Percentiles rank a stretch among this genome's conserved stretches.
These are phyloP conservation scores for Xylaria scruposa DNA, from an alignment of 495 filamentous ascomycete genomes.

Conservation along the genomic window DNA sequence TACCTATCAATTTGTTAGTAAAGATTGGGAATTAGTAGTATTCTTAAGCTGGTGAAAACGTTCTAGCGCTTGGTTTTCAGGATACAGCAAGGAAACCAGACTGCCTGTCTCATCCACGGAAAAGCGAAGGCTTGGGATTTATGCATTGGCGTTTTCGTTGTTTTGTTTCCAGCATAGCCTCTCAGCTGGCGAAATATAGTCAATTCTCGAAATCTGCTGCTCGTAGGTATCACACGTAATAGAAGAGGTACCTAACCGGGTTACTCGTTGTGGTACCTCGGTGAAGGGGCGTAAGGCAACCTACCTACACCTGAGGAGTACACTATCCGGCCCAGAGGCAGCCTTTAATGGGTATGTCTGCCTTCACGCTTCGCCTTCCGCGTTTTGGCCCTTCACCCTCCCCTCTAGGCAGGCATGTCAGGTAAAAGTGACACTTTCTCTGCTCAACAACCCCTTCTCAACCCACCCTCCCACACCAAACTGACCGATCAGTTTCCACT, in stretches of 20 bases:
- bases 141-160: neutral
- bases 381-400: neutral
- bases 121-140: neutral
- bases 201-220: neutral
- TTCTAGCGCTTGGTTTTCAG: neutral
- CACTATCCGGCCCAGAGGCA: neutral
- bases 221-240: slow-evolving; percentile 10
- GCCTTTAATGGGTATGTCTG: neutral
- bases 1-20: neutral
- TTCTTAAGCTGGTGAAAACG: neutral
- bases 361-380: slow-evolving; percentile 5
- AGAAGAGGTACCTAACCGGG: slow-evolving; percentile 7
- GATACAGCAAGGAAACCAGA: neutral
- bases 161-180: slow-evolving; percentile 8
- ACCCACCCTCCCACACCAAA: slow-evolving; percentile 27
- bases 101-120: too few species aligned
- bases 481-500: slow-evolving; percentile 24
- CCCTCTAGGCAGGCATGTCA: neutral
- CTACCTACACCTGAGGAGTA: slow-evolving; percentile 10
- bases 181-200: neutral
- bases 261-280: slow-evolving; percentile 30
- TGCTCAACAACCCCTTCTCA: slow-evolving; percentile 13
- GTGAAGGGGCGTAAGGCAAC: slow-evolving; percentile 24
- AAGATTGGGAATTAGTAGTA: neutral
- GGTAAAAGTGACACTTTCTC: slow-evolving; percentile 1